Evolutionary conservation across 2,329 filamentous ascomycete genomes (phyloP).

Genomic region (Leptodontidium sp.): DNA sequence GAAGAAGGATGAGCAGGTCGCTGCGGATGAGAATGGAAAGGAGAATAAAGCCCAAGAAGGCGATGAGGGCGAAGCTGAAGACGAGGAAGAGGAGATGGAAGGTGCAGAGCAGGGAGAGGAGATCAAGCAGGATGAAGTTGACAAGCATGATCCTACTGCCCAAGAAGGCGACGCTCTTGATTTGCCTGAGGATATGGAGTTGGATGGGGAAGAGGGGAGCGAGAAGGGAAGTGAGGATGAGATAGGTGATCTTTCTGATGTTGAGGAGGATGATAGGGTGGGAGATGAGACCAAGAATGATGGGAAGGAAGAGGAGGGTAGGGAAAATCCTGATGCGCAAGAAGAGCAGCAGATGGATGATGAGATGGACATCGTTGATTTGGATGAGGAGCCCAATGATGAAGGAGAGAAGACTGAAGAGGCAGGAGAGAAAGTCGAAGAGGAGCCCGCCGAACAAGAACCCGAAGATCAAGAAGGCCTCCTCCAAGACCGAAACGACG

Average conservation of each 20-base stretch:
- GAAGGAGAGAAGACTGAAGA: constrained; percentile 58
- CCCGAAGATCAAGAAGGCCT: constrained; percentile 58
- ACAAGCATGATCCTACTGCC: constrained; percentile 71
- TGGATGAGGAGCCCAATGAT: constrained; percentile 44
- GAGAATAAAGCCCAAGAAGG: constrained; percentile 60
- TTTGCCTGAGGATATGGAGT: constrained; percentile 74
- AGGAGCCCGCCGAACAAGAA: constrained; percentile 59
- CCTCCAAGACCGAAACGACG: constrained; percentile 52
- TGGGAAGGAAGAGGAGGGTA: constrained; percentile 55
- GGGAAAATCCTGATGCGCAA: constrained; percentile 49
- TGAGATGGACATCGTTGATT: constrained; percentile 46
- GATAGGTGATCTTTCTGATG: constrained; percentile 65
- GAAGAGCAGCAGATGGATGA: constrained; percentile 50
- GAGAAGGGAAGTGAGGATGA: constrained; percentile 51
- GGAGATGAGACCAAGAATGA: constrained; percentile 48
- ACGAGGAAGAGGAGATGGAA: constrained; percentile 64
- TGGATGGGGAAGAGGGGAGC: constrained; percentile 66
- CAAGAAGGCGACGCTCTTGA: constrained; percentile 74
- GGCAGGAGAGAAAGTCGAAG: constrained; percentile 55
- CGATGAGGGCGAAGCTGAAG: constrained; percentile 55
- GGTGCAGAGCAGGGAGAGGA: constrained; percentile 67
- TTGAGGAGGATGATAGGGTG: constrained; percentile 51
- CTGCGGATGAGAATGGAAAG: constrained; percentile 63
- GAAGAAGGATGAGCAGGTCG: constrained; percentile 61
- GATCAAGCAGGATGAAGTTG: constrained; percentile 61